Evolutionary conservation across 2,329 filamentous ascomycete genomes (phyloP).

Genomic region (Fragosphaeria purpurea): DNA sequence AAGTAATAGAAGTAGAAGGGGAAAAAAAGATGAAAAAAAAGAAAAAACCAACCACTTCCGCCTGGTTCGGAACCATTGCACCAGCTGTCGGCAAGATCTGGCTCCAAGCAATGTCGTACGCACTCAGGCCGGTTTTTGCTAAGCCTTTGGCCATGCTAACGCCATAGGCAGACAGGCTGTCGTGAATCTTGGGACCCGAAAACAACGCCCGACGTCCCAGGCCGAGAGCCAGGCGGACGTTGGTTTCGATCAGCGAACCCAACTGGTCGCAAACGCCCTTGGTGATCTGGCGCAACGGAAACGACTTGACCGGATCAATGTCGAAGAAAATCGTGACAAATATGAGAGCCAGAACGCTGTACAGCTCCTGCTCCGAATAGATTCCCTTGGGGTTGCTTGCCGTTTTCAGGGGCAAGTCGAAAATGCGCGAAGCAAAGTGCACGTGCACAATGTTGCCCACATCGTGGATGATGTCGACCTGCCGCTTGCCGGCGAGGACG

Average conservation of each 20-base stretch:
- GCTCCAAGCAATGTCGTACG: conserved; percentile 59
- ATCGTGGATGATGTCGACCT: conserved; percentile 63
- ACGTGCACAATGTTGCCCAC: conserved; percentile 59
- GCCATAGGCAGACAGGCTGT: conserved; percentile 53
- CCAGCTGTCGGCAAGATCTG: conserved; percentile 59
- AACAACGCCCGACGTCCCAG: conserved; percentile 38
- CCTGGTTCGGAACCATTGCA: conserved; percentile 61
- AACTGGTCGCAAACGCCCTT: conserved; percentile 48
- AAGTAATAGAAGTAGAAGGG: neutral
- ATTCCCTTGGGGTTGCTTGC: conserved; percentile 47
- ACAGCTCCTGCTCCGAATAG: conserved; percentile 45
- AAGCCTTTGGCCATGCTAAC: conserved; percentile 54
- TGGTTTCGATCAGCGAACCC: conserved; percentile 50
- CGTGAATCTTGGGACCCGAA: conserved; percentile 39
- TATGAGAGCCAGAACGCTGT: conserved; percentile 54
- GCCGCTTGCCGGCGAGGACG: conserved; percentile 47
- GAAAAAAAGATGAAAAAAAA: neutral
- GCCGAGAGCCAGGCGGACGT: conserved; percentile 48
- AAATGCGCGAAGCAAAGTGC: conserved; percentile 51
- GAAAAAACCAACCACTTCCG: conserved; percentile 44
- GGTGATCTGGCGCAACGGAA: conserved; percentile 49
- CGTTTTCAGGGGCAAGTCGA: conserved; percentile 59
- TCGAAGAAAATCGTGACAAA: conserved; percentile 58
- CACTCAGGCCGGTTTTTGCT: conserved; percentile 50
- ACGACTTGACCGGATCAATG: conserved; percentile 56